Percentiles rank a stretch among this genome's conserved stretches.
Evolutionary conservation across 1,139 yeast species (phyloP).

Genomic region (Geotrichum candidum): DNA sequence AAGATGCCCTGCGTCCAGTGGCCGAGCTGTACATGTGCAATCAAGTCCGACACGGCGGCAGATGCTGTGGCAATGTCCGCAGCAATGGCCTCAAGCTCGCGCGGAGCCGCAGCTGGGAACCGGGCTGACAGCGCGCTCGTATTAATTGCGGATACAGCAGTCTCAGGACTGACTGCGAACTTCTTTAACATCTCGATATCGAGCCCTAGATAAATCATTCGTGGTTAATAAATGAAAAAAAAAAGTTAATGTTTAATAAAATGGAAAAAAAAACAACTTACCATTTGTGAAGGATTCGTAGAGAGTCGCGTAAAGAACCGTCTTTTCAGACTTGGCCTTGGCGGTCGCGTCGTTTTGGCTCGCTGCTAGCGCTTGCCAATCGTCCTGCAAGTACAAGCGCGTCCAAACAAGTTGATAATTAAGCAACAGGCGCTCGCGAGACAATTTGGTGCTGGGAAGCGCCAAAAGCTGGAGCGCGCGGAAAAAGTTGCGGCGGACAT

Average conservation of each 20-base stretch:
- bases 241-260: not conserved
- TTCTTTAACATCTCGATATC: conserved; percentile 5
- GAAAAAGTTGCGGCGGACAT: conserved; percentile 36
- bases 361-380: conserved; percentile 39
- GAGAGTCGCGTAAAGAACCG: conserved; percentile 38
- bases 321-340: conserved; percentile 39
- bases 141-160: not conserved
- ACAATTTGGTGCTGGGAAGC: conserved; percentile 30
- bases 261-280: not conserved
- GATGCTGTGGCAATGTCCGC: conserved; percentile 17
- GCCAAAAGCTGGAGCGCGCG: conserved; percentile 41
- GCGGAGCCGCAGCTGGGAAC: not conserved
- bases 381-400: conserved; percentile 54
- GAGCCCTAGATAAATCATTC: not conserved
- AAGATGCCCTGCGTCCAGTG: conserved; percentile 26
- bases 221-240: not conserved
- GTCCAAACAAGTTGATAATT: conserved; percentile 51
- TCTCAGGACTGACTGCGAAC: conserved; percentile 7
- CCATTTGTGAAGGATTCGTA: conserved; percentile 2
- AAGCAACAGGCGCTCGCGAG: conserved; percentile 29
- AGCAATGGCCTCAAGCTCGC: conserved; percentile 13
- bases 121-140: not conserved
- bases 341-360: conserved; percentile 43
- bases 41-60: conserved; percentile 11
- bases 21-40: conserved; percentile 19